Evolutionary conservation across 148 eudicot genomes (phyloP), one percentile per base, ranked within the genome.

Genomic region (Diospyros kaki): DNA sequence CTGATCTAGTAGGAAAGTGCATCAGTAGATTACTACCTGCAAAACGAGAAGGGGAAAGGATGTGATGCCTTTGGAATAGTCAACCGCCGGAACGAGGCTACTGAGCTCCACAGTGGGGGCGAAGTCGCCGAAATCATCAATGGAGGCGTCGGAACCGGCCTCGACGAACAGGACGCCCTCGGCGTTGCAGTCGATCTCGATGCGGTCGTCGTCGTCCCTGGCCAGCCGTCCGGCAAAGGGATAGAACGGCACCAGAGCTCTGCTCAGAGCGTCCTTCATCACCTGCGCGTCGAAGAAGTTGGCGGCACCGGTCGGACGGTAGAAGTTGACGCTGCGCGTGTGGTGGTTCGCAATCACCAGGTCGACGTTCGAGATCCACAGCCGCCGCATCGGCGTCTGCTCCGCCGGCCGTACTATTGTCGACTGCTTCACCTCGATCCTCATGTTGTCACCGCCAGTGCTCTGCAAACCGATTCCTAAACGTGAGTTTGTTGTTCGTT

Each of bases 121-220:
- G 9, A 86, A 86, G 56, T 84, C 85, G 0, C 89, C 89, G 64
- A 76, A 84, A 69, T 86, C 87, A 55, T 81, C 89, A 9, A 86
- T 28, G 1, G 41, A 54, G 0, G 83, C 74, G 40, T 82, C 89
- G 1, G 82, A 68, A 12, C 72, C 83, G 18, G 87, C 89, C 76
- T 84, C 89, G 4, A 86, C 89, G 28, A 86, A 84, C 2, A 86
- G 78, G 14, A 84, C 89, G 0, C 89, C 89, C 69, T 86, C 82
- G 15, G 78, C 87, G 38, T 84, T 77, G 62, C 89, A 86, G 18
- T 86, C 69, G 55, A 86, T 80, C 80, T 86, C 89, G 14, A 84
- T 69, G 3, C 89, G 81, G 4, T 85, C 89, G 46, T 86, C 83
- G 7, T 81, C 85, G 73, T 79, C 85, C 69, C 85, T 41, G 6